Conservation (phyloP, 345 rosid genomes). For the Eucalyptus sp. region DNA sequence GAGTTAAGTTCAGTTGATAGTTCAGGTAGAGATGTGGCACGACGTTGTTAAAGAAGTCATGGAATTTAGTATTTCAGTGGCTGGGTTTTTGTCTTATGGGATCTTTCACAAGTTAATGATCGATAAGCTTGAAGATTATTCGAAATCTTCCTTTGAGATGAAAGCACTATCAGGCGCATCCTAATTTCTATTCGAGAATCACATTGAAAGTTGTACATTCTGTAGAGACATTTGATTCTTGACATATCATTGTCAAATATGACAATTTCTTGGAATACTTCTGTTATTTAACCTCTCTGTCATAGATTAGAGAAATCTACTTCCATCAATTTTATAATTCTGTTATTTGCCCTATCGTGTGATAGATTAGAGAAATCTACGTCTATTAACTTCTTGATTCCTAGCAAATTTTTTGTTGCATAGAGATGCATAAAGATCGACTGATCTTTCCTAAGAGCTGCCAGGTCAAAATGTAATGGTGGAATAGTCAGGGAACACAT, state of each 20-base stretch:
- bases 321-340: not conserved
- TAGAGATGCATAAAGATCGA: not conserved
- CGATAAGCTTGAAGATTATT: not conserved
- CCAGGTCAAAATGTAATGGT: not conserved
- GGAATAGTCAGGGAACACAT: not conserved
- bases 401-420: not conserved
- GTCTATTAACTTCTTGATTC: not conserved
- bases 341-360: not conserved
- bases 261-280: not conserved
- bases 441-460: not conserved
- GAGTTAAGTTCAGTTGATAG: not conserved
- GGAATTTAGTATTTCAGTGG: not conserved
- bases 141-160: constrained; percentile 9
- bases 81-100: not conserved
- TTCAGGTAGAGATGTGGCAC: not conserved
- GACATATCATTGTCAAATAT: not conserved
- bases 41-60: not conserved
- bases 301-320: not conserved
- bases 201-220: not conserved
- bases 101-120: not conserved
- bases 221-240: not conserved
- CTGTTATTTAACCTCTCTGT: not conserved
- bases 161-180: not conserved
- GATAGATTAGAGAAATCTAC: not conserved
- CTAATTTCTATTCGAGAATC: not conserved